Evolutionary conservation across 177 flowering plant genomes (phyloP), one percentile per base, ranked within the genome.

Genomic region (Vitis hybrid): DNA sequence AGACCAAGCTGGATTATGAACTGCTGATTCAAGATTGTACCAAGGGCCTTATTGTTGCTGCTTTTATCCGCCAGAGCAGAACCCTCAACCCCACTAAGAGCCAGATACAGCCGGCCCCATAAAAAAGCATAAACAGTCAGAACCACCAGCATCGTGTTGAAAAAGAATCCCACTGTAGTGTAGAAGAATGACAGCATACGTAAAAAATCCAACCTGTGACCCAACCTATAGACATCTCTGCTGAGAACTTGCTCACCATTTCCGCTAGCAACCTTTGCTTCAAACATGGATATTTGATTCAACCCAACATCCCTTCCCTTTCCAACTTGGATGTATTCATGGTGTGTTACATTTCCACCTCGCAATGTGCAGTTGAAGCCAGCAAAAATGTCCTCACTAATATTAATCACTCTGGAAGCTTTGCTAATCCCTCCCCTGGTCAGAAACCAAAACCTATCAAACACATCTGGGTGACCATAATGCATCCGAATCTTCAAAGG

Each of bases 401-500:
- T 83, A 75, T 88, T 86, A 19, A 88, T 88, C 67, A 86, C 90
- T 60, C 86, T 77, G 50, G 92, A 88, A 74, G 92, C 92, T 72
- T 88, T 88, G 67, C 92, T 88, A 19, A 88, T 64, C 32, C 92
- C 92, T 64, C 92, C 92, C 11, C 90, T 80, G 64, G 85, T 85
- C 75, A 88, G 63, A 78, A 86, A 87, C 90, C 88, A 88, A 73
- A 88, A 85, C 70, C 90, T 75, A 71, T 88, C 90, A 75, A 88
- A 88, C 69, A 88, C 92, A 79, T 88, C 90, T 2, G 92, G 92
- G 69, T 88, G 92, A 46, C 89, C 92, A 72, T 88, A 88, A 76
- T 86, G 92, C 90, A 88, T 83, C 54, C 92, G 76, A 27, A 88
- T 69, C 74, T 85, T 88, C 71, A 88, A 69, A 24, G 92, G 92